These are phyloP conservation scores for Tetracentron sinense DNA, from an alignment of 164 flowering plant species.

Conservation along the genomic window DNA sequence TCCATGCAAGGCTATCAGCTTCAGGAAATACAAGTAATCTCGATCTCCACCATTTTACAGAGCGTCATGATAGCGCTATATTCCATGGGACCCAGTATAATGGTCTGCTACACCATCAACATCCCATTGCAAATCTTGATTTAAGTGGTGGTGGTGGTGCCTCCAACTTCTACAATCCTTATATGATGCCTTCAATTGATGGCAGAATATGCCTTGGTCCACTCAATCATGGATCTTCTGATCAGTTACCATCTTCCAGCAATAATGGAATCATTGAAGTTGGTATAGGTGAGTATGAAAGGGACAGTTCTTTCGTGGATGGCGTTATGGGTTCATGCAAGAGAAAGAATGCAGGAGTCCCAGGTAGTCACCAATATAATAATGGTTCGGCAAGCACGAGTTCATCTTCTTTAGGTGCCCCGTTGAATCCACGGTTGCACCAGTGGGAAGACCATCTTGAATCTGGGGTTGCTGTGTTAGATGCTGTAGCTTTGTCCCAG, in stretches of 20 bases:
- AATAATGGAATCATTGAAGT: too few relatives aligned
- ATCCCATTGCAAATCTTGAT: constrained; percentile 36
- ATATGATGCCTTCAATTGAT: constrained; percentile 42
- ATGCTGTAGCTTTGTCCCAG: constrained; percentile 25
- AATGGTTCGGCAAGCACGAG: constrained; percentile 52
- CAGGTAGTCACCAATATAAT: constrained; percentile 30
- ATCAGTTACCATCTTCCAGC: too few relatives aligned
- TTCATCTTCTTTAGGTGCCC: constrained; percentile 37
- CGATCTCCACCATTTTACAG: constrained; percentile 39
- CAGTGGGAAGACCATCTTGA: constrained; percentile 32
- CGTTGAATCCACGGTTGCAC: constrained; percentile 33
- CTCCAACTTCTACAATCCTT: constrained; percentile 39
- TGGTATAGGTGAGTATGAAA: too few relatives aligned
- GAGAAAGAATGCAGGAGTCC: constrained; percentile 62
- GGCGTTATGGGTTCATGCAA: constrained; percentile 50
- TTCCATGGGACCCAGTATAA: constrained; percentile 53
- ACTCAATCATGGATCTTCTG: constrained; percentile 36
- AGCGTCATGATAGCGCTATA: constrained; percentile 36
- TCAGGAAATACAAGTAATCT: constrained; percentile 36
- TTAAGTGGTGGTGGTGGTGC: constrained; percentile 27
- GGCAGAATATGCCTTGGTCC: constrained; percentile 31
- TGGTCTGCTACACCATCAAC: constrained; percentile 41
- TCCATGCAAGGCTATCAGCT: constrained; percentile 37
- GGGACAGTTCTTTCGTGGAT: constrained; percentile 48
- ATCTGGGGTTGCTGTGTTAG: constrained; percentile 28